Base-by-base conservation (phyloP, 768 basidiomycete species). In the Leucocoprinus sp. region DNA sequence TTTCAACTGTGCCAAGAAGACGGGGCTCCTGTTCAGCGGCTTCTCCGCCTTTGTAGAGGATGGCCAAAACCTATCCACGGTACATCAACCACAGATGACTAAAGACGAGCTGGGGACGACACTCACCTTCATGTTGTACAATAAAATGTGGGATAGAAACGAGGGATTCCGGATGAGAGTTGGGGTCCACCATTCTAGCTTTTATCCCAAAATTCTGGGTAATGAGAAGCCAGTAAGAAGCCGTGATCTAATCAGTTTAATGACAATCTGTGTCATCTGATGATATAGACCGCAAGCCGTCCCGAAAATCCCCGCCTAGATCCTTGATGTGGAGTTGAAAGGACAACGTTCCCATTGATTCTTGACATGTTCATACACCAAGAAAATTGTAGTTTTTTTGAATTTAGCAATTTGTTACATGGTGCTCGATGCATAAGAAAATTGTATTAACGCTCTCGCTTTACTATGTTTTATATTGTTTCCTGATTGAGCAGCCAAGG, bases 1-100 rank as follows among this genome's bases (percentile, higher is more conserved):
- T 92, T 64, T 92, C 84, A 47, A 78, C 71, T 15, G 88, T 86
- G 41, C 88, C 88, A 18, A 89, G 70, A 19, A 89, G 77, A 61
- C 84, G 80, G 31, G 82, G 74, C 62, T 89, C 84, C 54, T 81
- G 65, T 52, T 64, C 52, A 48, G 86, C 84, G 48, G 82, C 77
- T 49, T 76, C 55, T 57, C 70, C 72, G 56, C 85, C 86, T 51
- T 73, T 70, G 66, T 85, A 87, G 38, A 87, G 72, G 55, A 87
- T 80, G 57, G 82, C 82, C 37, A 89, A 74, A 55, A 88, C 65
- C 82, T 87, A 34, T 21, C 26, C 21, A 38, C 50, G 34, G 49
- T 18, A 27, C 50, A 19, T 23, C 8, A 49, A 19, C 23, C n/a
- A 37, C 8, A n/a, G n/a, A 8, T 46, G 28, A 19, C 15, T 6